A percentile compares a stretch with the other conserved stretches of the same genome.
Conservation (phyloP, 768 basidiomycete genomes). For the Lactarius akahatsu region DNA sequence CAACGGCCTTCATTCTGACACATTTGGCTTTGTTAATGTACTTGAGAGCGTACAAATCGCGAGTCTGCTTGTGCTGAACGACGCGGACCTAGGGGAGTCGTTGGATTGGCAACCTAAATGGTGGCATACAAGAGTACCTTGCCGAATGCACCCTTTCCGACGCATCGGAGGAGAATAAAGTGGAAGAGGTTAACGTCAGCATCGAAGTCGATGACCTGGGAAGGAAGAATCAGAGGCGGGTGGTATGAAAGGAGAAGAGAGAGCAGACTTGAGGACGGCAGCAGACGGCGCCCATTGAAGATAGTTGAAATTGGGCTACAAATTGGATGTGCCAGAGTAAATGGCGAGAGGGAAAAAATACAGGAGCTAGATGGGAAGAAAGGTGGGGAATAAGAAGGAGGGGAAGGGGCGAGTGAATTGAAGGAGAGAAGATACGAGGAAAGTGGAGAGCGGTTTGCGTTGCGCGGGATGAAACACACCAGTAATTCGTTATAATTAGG, state of each 20-base stretch:
- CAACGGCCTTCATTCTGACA: constrained; percentile 97
- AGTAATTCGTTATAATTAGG: not conserved
- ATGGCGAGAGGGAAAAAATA: constrained; percentile 19
- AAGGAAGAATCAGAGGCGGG: constrained; percentile 3
- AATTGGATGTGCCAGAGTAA: constrained; percentile 11
- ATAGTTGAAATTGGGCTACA: constrained; percentile 17
- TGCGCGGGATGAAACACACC: not conserved
- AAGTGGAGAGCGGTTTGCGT: not conserved
- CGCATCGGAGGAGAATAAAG: constrained; percentile 89
- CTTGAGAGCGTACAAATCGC: constrained; percentile 94
- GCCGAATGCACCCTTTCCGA: constrained; percentile 99
- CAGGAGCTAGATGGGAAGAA: constrained; percentile 20
- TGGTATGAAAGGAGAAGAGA: not conserved
- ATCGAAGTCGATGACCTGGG: constrained; percentile 90
- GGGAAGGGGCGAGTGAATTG: not conserved
- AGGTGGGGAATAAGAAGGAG: constrained; percentile 21
- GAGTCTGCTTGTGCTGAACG: constrained; percentile 98
- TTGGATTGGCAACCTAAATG: not conserved
- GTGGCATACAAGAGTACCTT: constrained; percentile 57
- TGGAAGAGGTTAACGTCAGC: constrained; percentile 97
- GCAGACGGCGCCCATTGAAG: constrained; percentile 76
- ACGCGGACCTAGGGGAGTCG: constrained; percentile 77
- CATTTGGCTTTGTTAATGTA: constrained; percentile 99
- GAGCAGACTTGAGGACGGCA: constrained; percentile 72
- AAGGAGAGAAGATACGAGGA: not conserved